A percentile compares a stretch with the other conserved stretches of the same genome.
Evolutionary conservation across 2,329 filamentous ascomycete genomes (phyloP).

Genomic region (Fusarium acutatum): DNA sequence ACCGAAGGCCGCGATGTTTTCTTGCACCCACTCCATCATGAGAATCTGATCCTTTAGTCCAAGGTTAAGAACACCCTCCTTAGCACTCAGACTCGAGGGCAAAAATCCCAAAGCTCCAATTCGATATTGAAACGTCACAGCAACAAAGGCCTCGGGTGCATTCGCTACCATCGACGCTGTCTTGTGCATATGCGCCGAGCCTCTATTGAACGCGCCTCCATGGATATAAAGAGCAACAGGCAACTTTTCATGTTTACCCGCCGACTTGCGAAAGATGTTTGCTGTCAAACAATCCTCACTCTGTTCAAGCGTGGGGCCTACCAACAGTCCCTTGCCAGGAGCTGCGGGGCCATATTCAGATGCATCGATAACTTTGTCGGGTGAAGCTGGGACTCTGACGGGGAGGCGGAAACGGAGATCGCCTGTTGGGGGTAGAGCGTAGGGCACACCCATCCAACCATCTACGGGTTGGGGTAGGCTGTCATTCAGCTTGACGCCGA

Average conservation of each 20-base stretch:
- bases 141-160: conserved; percentile 58
- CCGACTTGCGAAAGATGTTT: conserved; percentile 59
- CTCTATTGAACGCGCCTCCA: conserved; percentile 55
- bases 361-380: conserved; percentile 45
- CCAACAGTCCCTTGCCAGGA: conserved; percentile 36
- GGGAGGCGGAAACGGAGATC: conserved; percentile 56
- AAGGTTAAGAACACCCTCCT: conserved; percentile 62
- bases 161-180: conserved; percentile 70
- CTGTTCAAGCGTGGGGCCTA: conserved; percentile 40
- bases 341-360: conserved; percentile 48
- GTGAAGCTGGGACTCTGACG: conserved; percentile 37
- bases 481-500: conserved; percentile 30
- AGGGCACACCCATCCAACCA: conserved; percentile 59
- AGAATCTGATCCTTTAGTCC: conserved; percentile 63
- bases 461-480: conserved; percentile 44
- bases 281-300: conserved; percentile 64
- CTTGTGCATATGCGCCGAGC: conserved; percentile 62
- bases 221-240: conserved; percentile 67
- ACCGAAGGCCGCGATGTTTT: conserved; percentile 62
- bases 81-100: conserved; percentile 59
- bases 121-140: conserved; percentile 60
- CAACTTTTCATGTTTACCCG: conserved; percentile 34
- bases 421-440: conserved; percentile 56
- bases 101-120: conserved; percentile 69
- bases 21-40: conserved; percentile 62